A percentile compares a stretch with the other conserved stretches of the same genome.
Conservation (phyloP, 345 rosid species). For the Lepidium sativum region DNA sequence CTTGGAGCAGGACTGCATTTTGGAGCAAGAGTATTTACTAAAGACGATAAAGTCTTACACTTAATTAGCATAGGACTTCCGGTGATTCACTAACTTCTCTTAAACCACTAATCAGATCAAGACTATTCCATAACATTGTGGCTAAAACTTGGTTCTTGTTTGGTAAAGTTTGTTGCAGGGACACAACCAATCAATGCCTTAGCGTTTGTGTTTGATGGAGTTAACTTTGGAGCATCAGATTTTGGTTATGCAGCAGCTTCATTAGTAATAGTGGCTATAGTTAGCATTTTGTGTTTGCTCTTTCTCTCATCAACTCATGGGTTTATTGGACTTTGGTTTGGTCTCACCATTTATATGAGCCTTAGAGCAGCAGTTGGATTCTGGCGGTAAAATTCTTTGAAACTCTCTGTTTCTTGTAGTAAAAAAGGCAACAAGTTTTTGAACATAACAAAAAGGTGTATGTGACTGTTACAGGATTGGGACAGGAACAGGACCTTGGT, state of each 20-base stretch:
- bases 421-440: background rate
- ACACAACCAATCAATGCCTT: conserved; percentile 89
- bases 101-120: background rate
- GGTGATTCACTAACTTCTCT: conserved; percentile 21
- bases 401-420: background rate
- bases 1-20: conserved; percentile 59
- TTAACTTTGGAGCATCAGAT: conserved; percentile 94
- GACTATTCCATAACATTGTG: background rate
- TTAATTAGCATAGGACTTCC: conserved; percentile 75
- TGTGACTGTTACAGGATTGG: conserved; percentile 60
- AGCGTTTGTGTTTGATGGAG: conserved; percentile 87
- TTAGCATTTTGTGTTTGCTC: conserved; percentile 54
- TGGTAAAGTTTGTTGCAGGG: conserved; percentile 64
- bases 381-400: conserved; percentile 52
- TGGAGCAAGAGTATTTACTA: conserved; percentile 66
- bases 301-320: conserved; percentile 48
- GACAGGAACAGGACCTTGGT: conserved; percentile 88
- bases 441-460: conserved; percentile 4
- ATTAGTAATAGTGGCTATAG: conserved; percentile 70
- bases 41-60: conserved; percentile 51
- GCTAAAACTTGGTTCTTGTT: conserved; percentile 1
- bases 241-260: conserved; percentile 83
- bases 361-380: conserved; percentile 81
- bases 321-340: conserved; percentile 84
- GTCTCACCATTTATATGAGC: conserved; percentile 79